Percentiles rank a stretch among this genome's conserved stretches.
Conservation (phyloP, 352 stramenopile genomes). For the Aphanomyces astaci region DNA sequence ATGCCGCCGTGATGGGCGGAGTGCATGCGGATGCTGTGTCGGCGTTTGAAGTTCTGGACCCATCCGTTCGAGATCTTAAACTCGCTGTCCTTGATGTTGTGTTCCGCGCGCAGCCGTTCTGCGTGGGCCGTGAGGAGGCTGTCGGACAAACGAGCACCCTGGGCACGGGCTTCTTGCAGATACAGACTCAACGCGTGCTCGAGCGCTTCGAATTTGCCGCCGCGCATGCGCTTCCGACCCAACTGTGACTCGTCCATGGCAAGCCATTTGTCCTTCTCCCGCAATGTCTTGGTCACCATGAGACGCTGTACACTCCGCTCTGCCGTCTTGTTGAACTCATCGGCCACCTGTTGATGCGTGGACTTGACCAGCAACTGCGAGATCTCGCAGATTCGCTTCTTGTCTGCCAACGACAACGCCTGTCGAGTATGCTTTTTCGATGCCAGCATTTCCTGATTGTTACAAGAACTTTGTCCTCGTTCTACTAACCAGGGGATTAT, state of each 20-base stretch:
- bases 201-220: constrained; percentile 22
- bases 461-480: background rate
- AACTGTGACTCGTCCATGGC: constrained; percentile 18
- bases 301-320: constrained; percentile 6
- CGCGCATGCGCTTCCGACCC: constrained; percentile 11
- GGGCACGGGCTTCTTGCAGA: constrained; percentile 10
- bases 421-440: constrained; percentile 9
- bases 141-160: constrained; percentile 16
- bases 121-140: constrained; percentile 13
- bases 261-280: constrained; percentile 23
- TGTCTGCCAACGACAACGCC: constrained; percentile 20
- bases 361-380: constrained; percentile 9
- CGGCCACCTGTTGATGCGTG: constrained; percentile 19
- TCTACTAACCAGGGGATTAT: constrained; percentile 8
- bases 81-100: constrained; percentile 21
- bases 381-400: constrained; percentile 25
- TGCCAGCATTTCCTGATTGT: background rate
- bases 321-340: constrained; percentile 18
- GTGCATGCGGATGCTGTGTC: constrained; percentile 23
- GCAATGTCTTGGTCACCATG: constrained; percentile 20
- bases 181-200: constrained; percentile 12
- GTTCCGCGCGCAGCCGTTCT: constrained; percentile 13
- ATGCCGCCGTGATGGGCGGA: background rate
- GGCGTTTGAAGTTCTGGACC: constrained; percentile 23
- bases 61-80: constrained; percentile 26